Evolutionary conservation across 1,284 basidiomycete genomes (phyloP), one percentile per base, ranked within the genome.

Genomic region (Austroboletus rostrupii): DNA sequence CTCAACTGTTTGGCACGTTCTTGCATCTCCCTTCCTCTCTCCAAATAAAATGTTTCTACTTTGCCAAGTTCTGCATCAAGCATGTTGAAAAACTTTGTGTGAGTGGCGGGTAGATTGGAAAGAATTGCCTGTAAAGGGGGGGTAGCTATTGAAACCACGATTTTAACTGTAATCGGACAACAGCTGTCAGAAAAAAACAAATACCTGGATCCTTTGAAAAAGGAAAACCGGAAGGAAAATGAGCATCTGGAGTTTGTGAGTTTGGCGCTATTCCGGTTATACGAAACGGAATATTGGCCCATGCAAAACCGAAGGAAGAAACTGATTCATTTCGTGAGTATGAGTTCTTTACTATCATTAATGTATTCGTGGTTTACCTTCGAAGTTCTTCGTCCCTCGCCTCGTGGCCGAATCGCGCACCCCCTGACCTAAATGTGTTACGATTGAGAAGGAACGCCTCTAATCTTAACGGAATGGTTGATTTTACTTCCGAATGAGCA

Each of bases 1-100:
- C 80, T 78, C 1, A 96, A 72, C 17, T 62, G 36, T 44, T 62
- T 66, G 50, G 80, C 77, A 52, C 75, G 76, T 26, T 69, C 70
- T 20, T 71, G 69, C 69, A 87, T 83, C 56, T 92, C 90, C 21
- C 75, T 71, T 66, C 92, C 90, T 21, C 87, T 78, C 21, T 79
- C 80, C 9, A 79, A 62, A 64, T 91, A 97, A 67, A 98, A 98
- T 3, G 72, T 70, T 61, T 93, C 86, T 20, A 95, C 81, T 72
- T 96, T 92, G 48, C 85, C 81, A 0, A 95, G 71, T 64, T 96
- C 83, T 1, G 64, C 64, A 56, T 94, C 87, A 3, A 96, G 75
- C 35, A 81, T 74, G 7, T 81, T 76, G 56, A 96, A 89, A 70
- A 93, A 96, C 3, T 74, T 74, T 40, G 72, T 66, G 60, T 94